These are phyloP conservation scores for Aspergillus sp. DNA, from an alignment of 2,329 filamentous ascomycete species.

Conservation along the genomic window DNA sequence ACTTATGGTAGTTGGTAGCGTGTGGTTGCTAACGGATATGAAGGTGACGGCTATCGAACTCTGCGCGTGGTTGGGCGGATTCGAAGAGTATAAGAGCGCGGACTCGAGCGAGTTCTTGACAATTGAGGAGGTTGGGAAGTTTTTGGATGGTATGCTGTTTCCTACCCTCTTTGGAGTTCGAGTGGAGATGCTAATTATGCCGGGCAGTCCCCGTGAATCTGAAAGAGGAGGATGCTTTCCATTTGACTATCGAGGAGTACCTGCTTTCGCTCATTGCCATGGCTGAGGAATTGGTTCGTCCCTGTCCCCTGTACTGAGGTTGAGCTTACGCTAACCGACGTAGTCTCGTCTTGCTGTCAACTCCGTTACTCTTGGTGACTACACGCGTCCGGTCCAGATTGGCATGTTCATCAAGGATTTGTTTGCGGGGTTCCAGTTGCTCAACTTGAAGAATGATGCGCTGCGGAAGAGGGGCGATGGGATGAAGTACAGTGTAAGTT, in stretches of 20 bases:
- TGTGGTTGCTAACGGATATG: conserved; percentile 2
- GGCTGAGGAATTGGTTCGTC: conserved; percentile 70
- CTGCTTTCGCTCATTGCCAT: conserved; percentile 79
- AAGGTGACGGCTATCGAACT: conserved; percentile 54
- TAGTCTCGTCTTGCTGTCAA: conserved; percentile 83
- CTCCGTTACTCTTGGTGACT: conserved; percentile 85
- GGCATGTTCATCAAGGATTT: conserved; percentile 90
- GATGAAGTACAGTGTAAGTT: conserved; percentile 74
- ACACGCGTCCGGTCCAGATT: conserved; percentile 76
- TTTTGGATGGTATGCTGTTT: conserved; percentile 58
- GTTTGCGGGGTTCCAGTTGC: conserved; percentile 90
- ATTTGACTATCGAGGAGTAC: conserved; percentile 96
- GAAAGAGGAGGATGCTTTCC: conserved; percentile 83
- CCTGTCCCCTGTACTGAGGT: background rate
- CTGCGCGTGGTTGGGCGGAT: conserved; percentile 73
- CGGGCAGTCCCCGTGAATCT: conserved; percentile 76
- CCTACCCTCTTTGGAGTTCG: too few relatives aligned
- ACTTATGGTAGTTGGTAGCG: too few relatives aligned
- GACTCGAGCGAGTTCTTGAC: conserved; percentile 66
- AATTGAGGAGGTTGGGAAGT: conserved; percentile 76
- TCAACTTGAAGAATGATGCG: conserved; percentile 95
- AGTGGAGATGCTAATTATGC: background rate
- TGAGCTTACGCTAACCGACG: background rate
- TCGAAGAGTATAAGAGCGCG: conserved; percentile 50
- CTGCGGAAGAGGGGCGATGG: conserved; percentile 81